phyloP scores from a whole-genome alignment of 106 monocot genomes.

The Amphibolis antarctica region DNA sequence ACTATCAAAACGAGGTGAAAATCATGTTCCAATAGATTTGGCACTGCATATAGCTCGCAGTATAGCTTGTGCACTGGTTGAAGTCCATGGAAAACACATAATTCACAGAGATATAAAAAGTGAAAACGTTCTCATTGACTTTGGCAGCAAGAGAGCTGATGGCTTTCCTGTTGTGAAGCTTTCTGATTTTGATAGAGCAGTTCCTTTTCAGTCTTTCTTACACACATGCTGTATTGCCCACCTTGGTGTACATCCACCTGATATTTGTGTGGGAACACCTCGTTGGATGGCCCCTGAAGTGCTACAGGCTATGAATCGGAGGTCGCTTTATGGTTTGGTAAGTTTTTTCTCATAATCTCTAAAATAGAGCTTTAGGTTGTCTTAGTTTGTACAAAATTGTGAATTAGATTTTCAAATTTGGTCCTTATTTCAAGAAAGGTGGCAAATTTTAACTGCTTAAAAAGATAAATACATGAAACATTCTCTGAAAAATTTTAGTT shows the following conservation, averaged over 20 bases:
- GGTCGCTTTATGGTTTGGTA: slow-evolving; percentile 74
- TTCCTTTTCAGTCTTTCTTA: slow-evolving; percentile 53
- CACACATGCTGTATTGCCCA: slow-evolving; percentile 93
- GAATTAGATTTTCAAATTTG: too few relatives aligned
- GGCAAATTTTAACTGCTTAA: too few relatives aligned
- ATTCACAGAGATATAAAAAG: slow-evolving; percentile 97
- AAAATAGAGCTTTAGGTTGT: too few relatives aligned
- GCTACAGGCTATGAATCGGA: slow-evolving; percentile 57
- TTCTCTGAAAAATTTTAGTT: too few relatives aligned
- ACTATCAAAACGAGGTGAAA: slow-evolving; percentile 44
- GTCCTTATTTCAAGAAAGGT: too few relatives aligned
- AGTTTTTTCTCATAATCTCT: not conserved
- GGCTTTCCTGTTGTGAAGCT: slow-evolving; percentile 76
- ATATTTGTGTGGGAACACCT: slow-evolving; percentile 91
- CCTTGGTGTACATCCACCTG: slow-evolving; percentile 66
- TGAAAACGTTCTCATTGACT: slow-evolving; percentile 85
- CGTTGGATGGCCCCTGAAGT: slow-evolving; percentile 99
- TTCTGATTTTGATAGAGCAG: slow-evolving; percentile 85
- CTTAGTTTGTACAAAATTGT: too few relatives aligned
- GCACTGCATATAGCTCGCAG: slow-evolving; percentile 65
- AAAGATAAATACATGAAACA: too few relatives aligned
- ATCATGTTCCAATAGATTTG: slow-evolving; percentile 49
- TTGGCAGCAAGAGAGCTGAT: slow-evolving; percentile 42
- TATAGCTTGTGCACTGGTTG: slow-evolving; percentile 70
- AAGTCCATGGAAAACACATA: slow-evolving; percentile 81